Evolutionary conservation across 1,284 basidiomycete genomes (phyloP).

Genomic region (Moesziomyces globuligerus): DNA sequence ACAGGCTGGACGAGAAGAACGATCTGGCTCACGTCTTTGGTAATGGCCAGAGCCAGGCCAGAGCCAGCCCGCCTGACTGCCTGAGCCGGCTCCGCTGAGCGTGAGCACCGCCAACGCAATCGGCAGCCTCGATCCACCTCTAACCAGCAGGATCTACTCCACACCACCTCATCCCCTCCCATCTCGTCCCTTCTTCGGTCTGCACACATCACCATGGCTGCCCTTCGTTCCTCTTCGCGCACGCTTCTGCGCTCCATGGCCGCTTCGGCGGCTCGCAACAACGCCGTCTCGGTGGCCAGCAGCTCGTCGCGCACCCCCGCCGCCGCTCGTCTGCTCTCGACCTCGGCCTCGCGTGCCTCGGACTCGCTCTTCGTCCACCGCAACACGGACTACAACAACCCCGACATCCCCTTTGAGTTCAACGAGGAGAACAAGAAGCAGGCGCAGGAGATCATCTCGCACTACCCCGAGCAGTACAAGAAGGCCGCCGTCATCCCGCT

Average conservation of each 20-base stretch:
- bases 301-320: slow-evolving; percentile 19
- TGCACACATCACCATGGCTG: slow-evolving; percentile 28
- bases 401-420: slow-evolving; percentile 87
- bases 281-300: slow-evolving; percentile 27
- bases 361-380: slow-evolving; percentile 74
- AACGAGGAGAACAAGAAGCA: slow-evolving; percentile 81
- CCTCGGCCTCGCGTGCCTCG: slow-evolving; percentile 47
- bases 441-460: slow-evolving; percentile 87
- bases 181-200: not conserved
- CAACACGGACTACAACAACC: slow-evolving; percentile 83
- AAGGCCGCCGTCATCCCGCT: slow-evolving; percentile 94
- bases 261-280: slow-evolving; percentile 29
- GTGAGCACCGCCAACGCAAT: too few relatives aligned
- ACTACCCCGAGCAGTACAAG: slow-evolving; percentile 96
- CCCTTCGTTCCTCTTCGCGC: slow-evolving; percentile 46
- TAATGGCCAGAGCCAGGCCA: too few relatives aligned
- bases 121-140: too few relatives aligned
- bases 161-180: slow-evolving; percentile 3
- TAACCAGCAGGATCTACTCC: not conserved
- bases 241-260: slow-evolving; percentile 40
- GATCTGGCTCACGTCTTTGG: too few relatives aligned
- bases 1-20: too few relatives aligned
- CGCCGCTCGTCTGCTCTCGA: slow-evolving; percentile 45
- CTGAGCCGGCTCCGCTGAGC: too few relatives aligned
- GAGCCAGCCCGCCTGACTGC: too few relatives aligned